phyloP scores from a whole-genome alignment of 2,329 filamentous ascomycete species.

The Fusarium sp. region DNA sequence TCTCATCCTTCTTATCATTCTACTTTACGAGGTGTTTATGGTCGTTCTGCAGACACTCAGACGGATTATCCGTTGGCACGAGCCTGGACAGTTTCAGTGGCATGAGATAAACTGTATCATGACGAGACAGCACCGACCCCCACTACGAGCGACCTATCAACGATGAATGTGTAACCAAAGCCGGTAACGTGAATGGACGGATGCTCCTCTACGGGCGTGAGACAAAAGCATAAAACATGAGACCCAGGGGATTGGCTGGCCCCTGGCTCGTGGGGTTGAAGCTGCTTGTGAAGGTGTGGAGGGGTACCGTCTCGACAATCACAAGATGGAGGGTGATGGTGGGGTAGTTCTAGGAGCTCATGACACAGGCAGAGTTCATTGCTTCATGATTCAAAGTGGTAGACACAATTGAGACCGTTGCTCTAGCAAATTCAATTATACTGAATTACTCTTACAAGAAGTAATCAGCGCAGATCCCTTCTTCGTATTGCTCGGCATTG shows the following conservation, averaged over 20 bases:
- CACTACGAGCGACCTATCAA: slow-evolving; percentile 37
- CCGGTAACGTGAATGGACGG: slow-evolving; percentile 25
- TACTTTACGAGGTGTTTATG: neutral
- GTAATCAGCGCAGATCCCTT: neutral
- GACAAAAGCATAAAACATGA: slow-evolving; percentile 8
- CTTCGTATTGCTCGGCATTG: slow-evolving; percentile 27
- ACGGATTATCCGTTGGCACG: neutral
- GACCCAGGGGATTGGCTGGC: slow-evolving; percentile 19
- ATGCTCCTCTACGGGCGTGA: neutral
- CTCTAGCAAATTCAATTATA: neutral
- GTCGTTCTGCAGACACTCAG: neutral
- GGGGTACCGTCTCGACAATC: slow-evolving; percentile 19
- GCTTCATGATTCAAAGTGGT: slow-evolving; percentile 1
- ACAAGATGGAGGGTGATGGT: slow-evolving; percentile 31
- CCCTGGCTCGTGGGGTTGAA: slow-evolving; percentile 18
- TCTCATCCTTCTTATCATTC: neutral
- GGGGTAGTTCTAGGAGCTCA: slow-evolving; percentile 27
- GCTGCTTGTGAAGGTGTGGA: slow-evolving; percentile 36
- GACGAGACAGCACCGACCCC: slow-evolving; percentile 3
- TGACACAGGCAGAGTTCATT: slow-evolving; percentile 8
- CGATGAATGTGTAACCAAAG: slow-evolving; percentile 28
- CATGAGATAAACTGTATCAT: slow-evolving; percentile 29
- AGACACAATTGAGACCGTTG: neutral
- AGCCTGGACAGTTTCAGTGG: neutral
- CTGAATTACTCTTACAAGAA: neutral